These are phyloP conservation scores for Solanum sejunctum DNA, from an alignment of 257 asterid species.

Conservation along the genomic window DNA sequence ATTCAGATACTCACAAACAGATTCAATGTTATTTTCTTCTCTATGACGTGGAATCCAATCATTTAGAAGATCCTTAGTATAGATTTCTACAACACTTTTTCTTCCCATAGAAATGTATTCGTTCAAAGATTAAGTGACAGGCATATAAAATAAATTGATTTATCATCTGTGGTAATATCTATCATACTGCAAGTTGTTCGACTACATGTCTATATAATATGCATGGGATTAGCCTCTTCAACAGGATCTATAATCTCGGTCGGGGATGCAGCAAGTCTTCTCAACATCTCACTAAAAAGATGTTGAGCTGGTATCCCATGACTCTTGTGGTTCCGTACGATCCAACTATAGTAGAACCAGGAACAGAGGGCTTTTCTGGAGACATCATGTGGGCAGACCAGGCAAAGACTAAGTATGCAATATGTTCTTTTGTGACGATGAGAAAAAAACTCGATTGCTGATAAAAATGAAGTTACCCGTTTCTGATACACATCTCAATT, in stretches of 20 bases:
- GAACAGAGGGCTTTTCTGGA: neutral
- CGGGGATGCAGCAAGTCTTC: too few relatives aligned
- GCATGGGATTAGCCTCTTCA: neutral
- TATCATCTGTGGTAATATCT: neutral
- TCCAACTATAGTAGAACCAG: neutral
- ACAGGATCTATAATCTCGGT: neutral
- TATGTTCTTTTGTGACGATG: neutral
- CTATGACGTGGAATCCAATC: neutral
- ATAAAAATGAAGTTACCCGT: neutral
- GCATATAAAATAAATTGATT: neutral
- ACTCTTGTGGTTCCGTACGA: neutral
- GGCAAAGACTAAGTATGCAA: neutral
- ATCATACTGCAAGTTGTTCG: neutral
- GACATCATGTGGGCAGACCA: neutral
- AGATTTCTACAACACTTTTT: neutral
- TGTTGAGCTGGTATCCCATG: neutral
- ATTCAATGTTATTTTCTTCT: neutral
- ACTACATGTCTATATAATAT: neutral
- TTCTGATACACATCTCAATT: neutral
- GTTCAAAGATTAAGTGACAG: neutral
- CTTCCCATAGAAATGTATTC: neutral
- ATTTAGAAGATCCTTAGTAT: neutral
- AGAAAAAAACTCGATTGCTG: neutral
- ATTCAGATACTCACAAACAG: neutral
- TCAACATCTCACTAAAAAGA: too few relatives aligned